These are phyloP conservation scores for Neltuma alba DNA, from an alignment of 306 rosid genomes.

Conservation along the genomic window DNA sequence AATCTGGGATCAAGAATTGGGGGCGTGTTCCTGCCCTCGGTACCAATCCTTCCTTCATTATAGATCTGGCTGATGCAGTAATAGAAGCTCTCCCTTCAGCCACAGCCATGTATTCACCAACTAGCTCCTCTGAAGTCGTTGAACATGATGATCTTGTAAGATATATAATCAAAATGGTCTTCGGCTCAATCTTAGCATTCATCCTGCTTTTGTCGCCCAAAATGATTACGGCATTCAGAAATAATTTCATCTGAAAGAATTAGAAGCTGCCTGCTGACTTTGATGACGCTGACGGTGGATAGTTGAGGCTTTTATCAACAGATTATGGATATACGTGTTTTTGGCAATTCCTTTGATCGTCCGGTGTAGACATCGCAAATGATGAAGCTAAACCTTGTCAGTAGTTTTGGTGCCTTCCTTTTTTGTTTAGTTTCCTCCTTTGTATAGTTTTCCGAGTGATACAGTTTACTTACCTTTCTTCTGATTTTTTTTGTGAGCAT, in stretches of 20 bases:
- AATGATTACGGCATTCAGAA: slow-evolving; percentile 61
- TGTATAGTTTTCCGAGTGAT: not conserved
- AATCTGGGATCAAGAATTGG: slow-evolving; percentile 95
- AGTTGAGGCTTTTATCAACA: slow-evolving; percentile 26
- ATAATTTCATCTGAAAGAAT: slow-evolving; percentile 48
- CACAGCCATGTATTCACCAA: slow-evolving; percentile 54
- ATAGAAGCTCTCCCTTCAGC: slow-evolving; percentile 95
- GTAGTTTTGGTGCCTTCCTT: not conserved
- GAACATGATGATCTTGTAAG: slow-evolving; percentile 51
- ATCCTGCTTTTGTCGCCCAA: slow-evolving; percentile 75
- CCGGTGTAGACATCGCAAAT: slow-evolving; percentile 11
- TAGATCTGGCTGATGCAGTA: slow-evolving; percentile 91
- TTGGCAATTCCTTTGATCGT: not conserved
- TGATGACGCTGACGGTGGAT: not conserved
- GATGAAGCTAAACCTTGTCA: not conserved
- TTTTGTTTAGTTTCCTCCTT: too few species aligned
- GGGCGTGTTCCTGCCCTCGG: slow-evolving; percentile 98
- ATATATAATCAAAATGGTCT: slow-evolving; percentile 64
- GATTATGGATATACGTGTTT: slow-evolving; percentile 10
- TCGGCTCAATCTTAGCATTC: slow-evolving; percentile 80
- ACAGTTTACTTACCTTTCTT: not conserved
- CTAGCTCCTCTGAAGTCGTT: slow-evolving; percentile 49
- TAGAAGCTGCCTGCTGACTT: slow-evolving; percentile 2
- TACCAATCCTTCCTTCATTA: slow-evolving; percentile 79
- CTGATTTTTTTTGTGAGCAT: not conserved